These are phyloP conservation scores for Kodamaea jinghongensis DNA, from an alignment of 805 yeast species.

Conservation along the genomic window DNA sequence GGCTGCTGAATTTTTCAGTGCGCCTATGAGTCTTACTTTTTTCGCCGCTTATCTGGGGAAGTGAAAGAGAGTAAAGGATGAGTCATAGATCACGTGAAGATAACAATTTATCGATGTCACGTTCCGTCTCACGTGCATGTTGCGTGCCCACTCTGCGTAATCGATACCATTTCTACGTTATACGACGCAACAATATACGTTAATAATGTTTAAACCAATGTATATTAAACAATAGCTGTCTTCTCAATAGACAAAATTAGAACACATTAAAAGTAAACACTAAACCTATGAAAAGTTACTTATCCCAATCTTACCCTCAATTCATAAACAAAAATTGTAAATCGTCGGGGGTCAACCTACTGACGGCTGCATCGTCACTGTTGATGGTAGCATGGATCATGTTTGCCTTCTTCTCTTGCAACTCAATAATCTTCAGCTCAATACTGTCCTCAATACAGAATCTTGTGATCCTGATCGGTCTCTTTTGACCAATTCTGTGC, in stretches of 20 bases:
- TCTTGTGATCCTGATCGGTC: slow-evolving; percentile 91
- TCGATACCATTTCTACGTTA: no score
- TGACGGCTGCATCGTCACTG: slow-evolving; percentile 88
- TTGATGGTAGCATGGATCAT: slow-evolving; percentile 98
- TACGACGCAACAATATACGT: no score
- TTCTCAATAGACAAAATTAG: no score
- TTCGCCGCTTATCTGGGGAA: no score
- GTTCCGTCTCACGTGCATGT: no score
- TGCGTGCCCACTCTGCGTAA: no score
- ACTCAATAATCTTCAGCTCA: slow-evolving; percentile 90
- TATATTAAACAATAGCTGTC: no score
- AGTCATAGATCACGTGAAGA: slow-evolving; percentile 8
- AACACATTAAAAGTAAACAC: no score
- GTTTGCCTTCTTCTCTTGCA: slow-evolving; percentile 96
- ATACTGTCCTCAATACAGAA: slow-evolving; percentile 95
- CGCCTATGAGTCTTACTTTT: background rate
- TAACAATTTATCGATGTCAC: no score
- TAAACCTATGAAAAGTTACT: no score
- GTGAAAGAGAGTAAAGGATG: background rate
- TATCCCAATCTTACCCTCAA: no score
- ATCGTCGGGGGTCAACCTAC: slow-evolving; percentile 86
- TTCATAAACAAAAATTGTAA: slow-evolving; percentile 91
- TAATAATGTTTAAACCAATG: no score
- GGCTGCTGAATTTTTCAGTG: slow-evolving; percentile 1
- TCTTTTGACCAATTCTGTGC: slow-evolving; percentile 92